Evolutionary conservation across 2,329 filamentous ascomycete species (phyloP), one percentile per base, ranked within the genome.

Genomic region (Zymoseptoria ardabiliae): DNA sequence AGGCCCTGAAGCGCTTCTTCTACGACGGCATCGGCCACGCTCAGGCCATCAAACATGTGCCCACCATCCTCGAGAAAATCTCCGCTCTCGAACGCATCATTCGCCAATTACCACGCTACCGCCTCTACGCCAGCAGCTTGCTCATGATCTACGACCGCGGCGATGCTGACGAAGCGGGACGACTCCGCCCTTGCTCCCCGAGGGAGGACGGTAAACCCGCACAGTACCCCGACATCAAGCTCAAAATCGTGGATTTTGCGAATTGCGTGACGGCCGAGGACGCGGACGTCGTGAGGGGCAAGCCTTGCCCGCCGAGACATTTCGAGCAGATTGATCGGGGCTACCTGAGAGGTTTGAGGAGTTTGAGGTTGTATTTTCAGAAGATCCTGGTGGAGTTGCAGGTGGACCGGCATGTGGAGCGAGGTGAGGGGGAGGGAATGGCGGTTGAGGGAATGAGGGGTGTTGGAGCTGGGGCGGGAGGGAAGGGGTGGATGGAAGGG

Each of bases 171-270:
- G 78, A 77, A 64, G 71, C 82, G 63, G 66, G 78, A 74, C 69
- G 81, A 53, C 62, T 66, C 19, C 64, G 63, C 0, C 61, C 58
- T 20, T 51, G 49, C 7, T n/a, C 51, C 23, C 21, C 53, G 19
- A 5, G 19, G 19, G 55, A 57, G 35, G 58, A 64, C 30, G 55
- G 51, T 5, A 58, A 62, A 50, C 64, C 62, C 3, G 58, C 59
- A 8, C 63, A 65, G 49, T 70, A 71, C 57, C 59, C 59, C 8
- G 67, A 71, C 65, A 92, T 96, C 70, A 90, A 96, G 73, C 86
- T 99, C 76, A 97, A 97, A 75, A 95, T 99, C 73, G 93, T 96
- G 59, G 94, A 99, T 74, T 99, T 99, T 77, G 94, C 94, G 64
- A 99, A 99, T 73, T 97, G 93, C 70, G 87, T 97, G 41, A 97